Percentiles rank a stretch among this genome's conserved stretches.
phyloP scores from a whole-genome alignment of 2,329 filamentous ascomycete genomes.

The Aspergillus carbonarius region DNA sequence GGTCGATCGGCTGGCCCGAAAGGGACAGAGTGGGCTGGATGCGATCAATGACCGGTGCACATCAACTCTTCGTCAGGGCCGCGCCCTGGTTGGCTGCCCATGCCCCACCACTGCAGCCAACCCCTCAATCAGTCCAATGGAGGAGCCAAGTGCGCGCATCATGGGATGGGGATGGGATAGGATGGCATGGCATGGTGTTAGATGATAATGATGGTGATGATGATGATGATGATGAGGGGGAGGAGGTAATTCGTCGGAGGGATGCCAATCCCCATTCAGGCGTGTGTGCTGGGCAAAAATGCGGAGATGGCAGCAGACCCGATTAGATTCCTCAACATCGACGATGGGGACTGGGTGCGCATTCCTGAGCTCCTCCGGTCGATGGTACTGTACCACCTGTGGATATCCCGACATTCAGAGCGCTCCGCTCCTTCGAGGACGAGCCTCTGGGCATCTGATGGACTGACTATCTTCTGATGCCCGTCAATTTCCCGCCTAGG shows the following conservation, averaged over 20 bases:
- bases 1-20: neutral
- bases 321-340: neutral
- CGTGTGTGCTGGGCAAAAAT: neutral
- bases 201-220: no score
- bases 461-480: neutral
- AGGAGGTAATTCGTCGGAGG: no score
- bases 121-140: constrained; percentile 18
- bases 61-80: constrained; percentile 22
- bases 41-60: constrained; percentile 22
- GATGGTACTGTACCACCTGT: neutral
- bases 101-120: constrained; percentile 18
- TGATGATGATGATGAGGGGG: no score
- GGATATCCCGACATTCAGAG: neutral
- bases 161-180: neutral
- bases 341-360: neutral
- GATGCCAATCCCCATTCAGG: no score
- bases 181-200: no score
- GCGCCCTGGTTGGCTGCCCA: constrained; percentile 18
- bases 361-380: neutral
- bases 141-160: neutral
- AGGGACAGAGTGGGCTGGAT: constrained; percentile 3
- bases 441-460: neutral
- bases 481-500: neutral
- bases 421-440: neutral
- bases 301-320: neutral